Evolutionary conservation across 768 basidiomycete species (phyloP).

Genomic region (Lepiota subincarnata): DNA sequence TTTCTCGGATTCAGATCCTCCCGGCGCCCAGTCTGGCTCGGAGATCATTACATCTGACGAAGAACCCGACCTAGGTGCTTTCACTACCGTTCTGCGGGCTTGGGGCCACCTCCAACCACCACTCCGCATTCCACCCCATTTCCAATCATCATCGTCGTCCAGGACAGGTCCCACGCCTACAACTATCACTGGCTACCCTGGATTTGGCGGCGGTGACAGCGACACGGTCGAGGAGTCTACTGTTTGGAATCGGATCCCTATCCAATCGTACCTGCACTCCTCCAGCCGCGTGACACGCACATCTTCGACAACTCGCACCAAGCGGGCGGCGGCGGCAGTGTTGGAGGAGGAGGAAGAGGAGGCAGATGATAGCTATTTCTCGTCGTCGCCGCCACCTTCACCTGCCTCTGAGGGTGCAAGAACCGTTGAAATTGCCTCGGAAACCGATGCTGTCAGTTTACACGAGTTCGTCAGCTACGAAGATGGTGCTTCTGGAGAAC

Average conservation of each 20-base stretch:
- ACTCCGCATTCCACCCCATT: slow-evolving; percentile 29
- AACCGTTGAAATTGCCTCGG: slow-evolving; percentile 34
- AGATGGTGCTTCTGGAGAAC: slow-evolving; percentile 6
- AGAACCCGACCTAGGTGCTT: slow-evolving; percentile 70
- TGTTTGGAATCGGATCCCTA: slow-evolving; percentile 59
- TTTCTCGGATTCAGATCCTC: slow-evolving; percentile 5
- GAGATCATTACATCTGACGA: slow-evolving; percentile 46
- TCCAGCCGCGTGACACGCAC: slow-evolving; percentile 18
- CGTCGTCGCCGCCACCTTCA: slow-evolving; percentile 20
- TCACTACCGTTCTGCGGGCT: slow-evolving; percentile 66
- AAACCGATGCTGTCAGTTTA: slow-evolving; percentile 16
- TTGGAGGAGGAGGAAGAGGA: too few species aligned
- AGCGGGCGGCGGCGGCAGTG: slow-evolving; percentile 18
- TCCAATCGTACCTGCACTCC: slow-evolving; percentile 51
- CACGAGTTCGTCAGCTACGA: slow-evolving; percentile 1
- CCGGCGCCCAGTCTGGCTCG: slow-evolving; percentile 1
- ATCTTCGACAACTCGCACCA: slow-evolving; percentile 15
- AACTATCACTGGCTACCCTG: slow-evolving; percentile 13
- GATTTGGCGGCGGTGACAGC: slow-evolving; percentile 12
- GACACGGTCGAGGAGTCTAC: slow-evolving; percentile 42
- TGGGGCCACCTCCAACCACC: slow-evolving; percentile 51
- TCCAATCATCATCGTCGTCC: slow-evolving; percentile 14
- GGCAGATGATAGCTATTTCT: slow-evolving; percentile 16
- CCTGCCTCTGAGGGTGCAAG: slow-evolving; percentile 31
- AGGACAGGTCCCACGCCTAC: slow-evolving; percentile 10